Base-by-base conservation (phyloP, 148 eudicot genomes). In the Chenopodium quinoa region DNA sequence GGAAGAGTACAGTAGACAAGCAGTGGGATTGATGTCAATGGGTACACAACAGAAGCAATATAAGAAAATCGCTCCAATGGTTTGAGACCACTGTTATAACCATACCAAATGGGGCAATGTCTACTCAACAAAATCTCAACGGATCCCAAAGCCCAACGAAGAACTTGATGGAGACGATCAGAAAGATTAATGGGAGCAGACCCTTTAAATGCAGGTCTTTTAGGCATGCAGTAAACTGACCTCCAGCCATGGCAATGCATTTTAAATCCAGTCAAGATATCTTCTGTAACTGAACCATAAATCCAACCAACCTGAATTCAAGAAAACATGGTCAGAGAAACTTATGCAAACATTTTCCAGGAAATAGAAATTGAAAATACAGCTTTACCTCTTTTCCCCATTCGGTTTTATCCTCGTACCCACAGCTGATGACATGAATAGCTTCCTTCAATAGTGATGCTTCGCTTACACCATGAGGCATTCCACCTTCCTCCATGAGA, bases 161-260 rank as follows among this genome's bases (percentile, higher is more conserved):
- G 95, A 78, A 92, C 98, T 83, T 96, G 99, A 90, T 96, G 95
- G 66, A 96, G 91, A 89, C 99, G 94, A 82, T 93, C 97, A 13
- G 99, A 93, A 77, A 96, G 95, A 83, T 96, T 96, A 68, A 96
- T 95, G 48, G 98, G 98, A 67, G 98, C 98, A 2, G 98, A 95
- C 80, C 98, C 98, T 85, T 95, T 95, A 72, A 96, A 96, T 75
- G 97, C 99, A 14, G 97, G 87, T 79, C 95, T 88, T 78, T 86
- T 92, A 0, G 99, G 98, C 75, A 93, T 93, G 84, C 99, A 96
- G 89, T 96, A 96, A 0, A 96, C 97, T 0, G 98, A 96, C 32
- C 99, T 86, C 99, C 98, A 96, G 20, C 99, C 98, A 79, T 93
- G 98, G 82, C 97, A 92, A 71, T 96, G 99, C 99, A 96, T 96